phyloP scores from a whole-genome alignment of 2,329 filamentous ascomycete species.

The Cordyceps fumosorosea region DNA sequence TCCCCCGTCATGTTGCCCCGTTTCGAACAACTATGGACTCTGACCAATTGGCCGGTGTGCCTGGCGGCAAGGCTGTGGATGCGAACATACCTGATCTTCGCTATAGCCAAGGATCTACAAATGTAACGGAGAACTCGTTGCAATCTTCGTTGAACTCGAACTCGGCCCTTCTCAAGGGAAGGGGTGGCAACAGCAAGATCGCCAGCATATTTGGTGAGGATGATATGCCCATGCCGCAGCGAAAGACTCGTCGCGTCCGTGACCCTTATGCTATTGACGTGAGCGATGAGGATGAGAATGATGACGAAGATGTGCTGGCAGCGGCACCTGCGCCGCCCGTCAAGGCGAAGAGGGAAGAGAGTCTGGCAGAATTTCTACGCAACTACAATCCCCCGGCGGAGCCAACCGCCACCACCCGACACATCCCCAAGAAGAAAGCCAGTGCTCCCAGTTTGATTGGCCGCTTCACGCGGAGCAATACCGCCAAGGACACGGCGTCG shows the following conservation, averaged over 20 bases:
- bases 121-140: slow-evolving; percentile 50
- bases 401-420: slow-evolving; percentile 31
- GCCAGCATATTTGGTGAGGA: slow-evolving; percentile 42
- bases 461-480: slow-evolving; percentile 41
- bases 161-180: slow-evolving; percentile 56
- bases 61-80: slow-evolving; percentile 51
- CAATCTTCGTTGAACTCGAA: slow-evolving; percentile 69
- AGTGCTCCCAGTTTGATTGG: slow-evolving; percentile 57
- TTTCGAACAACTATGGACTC: slow-evolving; percentile 83
- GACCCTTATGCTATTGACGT: slow-evolving; percentile 93
- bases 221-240: slow-evolving; percentile 54
- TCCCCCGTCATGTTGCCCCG: slow-evolving; percentile 75
- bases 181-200: slow-evolving; percentile 24
- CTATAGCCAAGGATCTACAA: slow-evolving; percentile 50
- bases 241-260: slow-evolving; percentile 69
- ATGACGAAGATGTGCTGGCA: slow-evolving; percentile 42
- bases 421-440: slow-evolving; percentile 54
- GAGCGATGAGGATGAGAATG: slow-evolving; percentile 61
- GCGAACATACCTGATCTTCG: slow-evolving; percentile 50
- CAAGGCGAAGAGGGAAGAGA: slow-evolving; percentile 50
- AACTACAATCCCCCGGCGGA: slow-evolving; percentile 60
- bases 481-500: slow-evolving; percentile 21
- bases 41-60: slow-evolving; percentile 58
- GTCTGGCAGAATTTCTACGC: slow-evolving; percentile 65
- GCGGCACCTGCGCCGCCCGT: slow-evolving; percentile 27